A percentile compares a stretch with the other conserved stretches of the same genome.
Evolutionary conservation across 2,329 filamentous ascomycete species (phyloP).

Genomic region (Chrysoporthe deuterocubensis): DNA sequence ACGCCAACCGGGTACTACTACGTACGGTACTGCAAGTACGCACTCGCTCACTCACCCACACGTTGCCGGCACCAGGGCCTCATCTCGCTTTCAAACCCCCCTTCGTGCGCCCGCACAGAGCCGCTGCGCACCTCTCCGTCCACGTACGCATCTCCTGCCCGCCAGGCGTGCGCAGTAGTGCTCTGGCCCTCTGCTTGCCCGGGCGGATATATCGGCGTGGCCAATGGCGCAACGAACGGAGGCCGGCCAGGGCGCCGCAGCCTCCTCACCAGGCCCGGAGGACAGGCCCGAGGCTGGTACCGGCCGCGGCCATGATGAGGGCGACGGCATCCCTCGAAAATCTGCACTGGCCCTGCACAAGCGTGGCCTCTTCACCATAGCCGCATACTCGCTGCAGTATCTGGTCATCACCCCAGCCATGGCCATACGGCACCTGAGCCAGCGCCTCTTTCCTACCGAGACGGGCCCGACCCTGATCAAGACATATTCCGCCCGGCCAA

Average conservation of each 20-base stretch:
- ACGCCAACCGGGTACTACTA: too few species aligned
- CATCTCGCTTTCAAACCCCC: too few species aligned
- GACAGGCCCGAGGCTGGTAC: not conserved
- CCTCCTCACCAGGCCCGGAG: not conserved
- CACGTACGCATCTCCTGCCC: too few species aligned
- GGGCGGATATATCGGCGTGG: not conserved
- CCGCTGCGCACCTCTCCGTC: too few species aligned
- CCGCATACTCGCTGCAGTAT: constrained; percentile 16
- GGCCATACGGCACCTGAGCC: constrained; percentile 16
- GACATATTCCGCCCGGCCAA: constrained; percentile 18
- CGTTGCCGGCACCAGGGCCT: too few species aligned
- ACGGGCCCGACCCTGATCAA: constrained; percentile 20
- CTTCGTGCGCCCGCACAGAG: too few species aligned
- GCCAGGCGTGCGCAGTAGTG: too few species aligned
- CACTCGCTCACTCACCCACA: too few species aligned
- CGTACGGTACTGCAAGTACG: too few species aligned
- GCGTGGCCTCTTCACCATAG: constrained; percentile 3
- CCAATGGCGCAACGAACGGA: not conserved
- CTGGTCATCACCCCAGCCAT: constrained; percentile 13
- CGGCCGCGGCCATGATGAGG: not conserved
- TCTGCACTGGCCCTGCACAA: constrained; percentile 16
- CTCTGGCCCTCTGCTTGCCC: too few species aligned
- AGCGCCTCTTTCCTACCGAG: constrained; percentile 9
- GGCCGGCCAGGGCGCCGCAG: not conserved
- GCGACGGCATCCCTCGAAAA: not conserved